These are phyloP conservation scores for Fabrea salina DNA, from an alignment of 169 alveolate species.

Conservation along the genomic window DNA sequence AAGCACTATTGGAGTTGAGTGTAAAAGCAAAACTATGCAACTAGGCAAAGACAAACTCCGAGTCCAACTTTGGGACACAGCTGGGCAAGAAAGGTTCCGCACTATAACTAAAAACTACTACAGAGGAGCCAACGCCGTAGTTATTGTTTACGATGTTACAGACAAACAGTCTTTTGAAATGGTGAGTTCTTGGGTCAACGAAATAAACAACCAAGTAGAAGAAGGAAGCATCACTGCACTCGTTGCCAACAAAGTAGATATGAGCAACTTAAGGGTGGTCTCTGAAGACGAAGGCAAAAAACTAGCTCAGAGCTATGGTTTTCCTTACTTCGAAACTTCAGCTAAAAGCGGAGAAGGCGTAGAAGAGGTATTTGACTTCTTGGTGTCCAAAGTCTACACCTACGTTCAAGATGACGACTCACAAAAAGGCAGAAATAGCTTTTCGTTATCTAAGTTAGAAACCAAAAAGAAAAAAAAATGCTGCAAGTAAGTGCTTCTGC, in stretches of 20 bases:
- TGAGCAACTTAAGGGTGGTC: conserved; percentile 33
- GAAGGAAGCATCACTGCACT: neutral
- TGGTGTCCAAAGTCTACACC: neutral
- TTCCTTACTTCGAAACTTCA: conserved; percentile 36
- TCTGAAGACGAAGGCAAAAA: neutral
- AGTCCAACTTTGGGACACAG: conserved; percentile 84
- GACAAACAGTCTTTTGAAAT: conserved; percentile 63
- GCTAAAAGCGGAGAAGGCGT: conserved; percentile 37
- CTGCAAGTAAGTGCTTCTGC: no score
- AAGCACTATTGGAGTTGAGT: conserved; percentile 81
- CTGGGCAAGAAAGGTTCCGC: conserved; percentile 82
- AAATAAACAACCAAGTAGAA: neutral
- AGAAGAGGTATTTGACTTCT: conserved; percentile 24
- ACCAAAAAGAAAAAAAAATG: no score
- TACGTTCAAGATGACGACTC: no score
- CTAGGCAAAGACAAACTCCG: conserved; percentile 65
- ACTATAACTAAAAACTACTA: conserved; percentile 72
- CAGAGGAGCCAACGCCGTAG: conserved; percentile 77
- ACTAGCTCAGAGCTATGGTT: neutral
- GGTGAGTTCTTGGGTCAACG: conserved; percentile 50
- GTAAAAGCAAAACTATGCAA: conserved; percentile 32
- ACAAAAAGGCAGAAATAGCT: no score
- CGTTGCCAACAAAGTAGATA: conserved; percentile 4
- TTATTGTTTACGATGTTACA: conserved; percentile 72
- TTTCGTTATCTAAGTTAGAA: no score